Conservation (phyloP, 768 basidiomycete species). For the Russula compacta region DNA sequence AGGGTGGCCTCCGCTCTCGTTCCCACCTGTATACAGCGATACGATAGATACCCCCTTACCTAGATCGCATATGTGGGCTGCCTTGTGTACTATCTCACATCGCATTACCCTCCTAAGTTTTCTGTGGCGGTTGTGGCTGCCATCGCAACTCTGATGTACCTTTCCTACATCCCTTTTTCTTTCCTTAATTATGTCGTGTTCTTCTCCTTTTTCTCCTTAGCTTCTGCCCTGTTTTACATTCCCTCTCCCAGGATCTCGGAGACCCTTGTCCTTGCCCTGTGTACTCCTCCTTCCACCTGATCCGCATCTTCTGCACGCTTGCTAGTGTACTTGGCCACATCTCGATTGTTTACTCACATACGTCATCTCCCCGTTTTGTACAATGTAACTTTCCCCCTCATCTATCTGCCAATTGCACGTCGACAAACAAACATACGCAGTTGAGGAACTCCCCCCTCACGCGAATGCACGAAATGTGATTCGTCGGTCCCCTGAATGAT, state of each 20-base stretch:
- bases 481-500: neutral
- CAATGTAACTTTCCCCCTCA: conserved; percentile 1
- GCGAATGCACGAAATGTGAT: neutral
- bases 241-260: conserved; percentile 4
- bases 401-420: neutral
- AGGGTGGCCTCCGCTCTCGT: neutral
- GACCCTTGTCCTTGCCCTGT: neutral
- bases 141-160: conserved; percentile 7
- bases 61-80: conserved; percentile 6
- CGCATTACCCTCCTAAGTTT: neutral
- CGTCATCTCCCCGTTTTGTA: conserved; percentile 7
- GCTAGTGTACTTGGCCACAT: conserved; percentile 10
- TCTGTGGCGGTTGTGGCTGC: neutral
- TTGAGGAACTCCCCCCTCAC: neutral
- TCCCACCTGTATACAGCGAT: neutral
- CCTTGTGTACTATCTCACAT: neutral
- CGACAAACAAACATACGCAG: neutral
- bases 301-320: conserved; percentile 2
- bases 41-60: conserved; percentile 10
- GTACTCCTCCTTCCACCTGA: neutral
- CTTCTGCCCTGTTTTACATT: neutral
- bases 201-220: neutral
- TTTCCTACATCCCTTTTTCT: neutral
- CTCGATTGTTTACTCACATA: conserved; percentile 12
- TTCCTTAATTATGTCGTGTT: neutral